Evolutionary conservation across 768 basidiomycete species (phyloP), one percentile per base, ranked within the genome.

Genomic region (Rhodotorula graminis): DNA sequence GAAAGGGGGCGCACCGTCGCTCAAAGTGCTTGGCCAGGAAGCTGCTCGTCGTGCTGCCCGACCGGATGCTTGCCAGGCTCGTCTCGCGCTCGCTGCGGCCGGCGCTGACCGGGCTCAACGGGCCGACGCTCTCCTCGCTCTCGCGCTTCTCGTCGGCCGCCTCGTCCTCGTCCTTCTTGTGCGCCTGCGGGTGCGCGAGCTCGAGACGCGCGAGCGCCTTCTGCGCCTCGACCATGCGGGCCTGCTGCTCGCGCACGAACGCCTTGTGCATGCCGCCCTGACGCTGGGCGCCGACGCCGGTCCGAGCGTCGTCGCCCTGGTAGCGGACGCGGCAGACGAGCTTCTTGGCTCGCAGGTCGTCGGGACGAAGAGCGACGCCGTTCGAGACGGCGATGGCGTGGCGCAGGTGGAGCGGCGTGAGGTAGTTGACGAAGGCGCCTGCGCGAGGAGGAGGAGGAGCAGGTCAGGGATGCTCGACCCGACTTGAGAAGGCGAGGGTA

Each of bases 281-380:
- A 33, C 95, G 83, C 82, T 97, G 95, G 11, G 86, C 92, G 9
- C 94, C 93, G 1, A 98, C 93, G 0, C 95, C 95, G 1, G 92
- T 89, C 71, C 86, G 88, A 55, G 92, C 77, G 80, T 95, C 93
- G 77, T 97, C 95, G 59, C 91, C 90, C 73, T 84, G 87, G 67
- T 85, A 85, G 61, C 93, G 85, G 15, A 90, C 86, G 33, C 93
- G 87, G 80, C 94, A 97, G 40, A 97, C 88, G 62, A 97, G 82
- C 37, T 86, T 83, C 40, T 88, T 88, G 82, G 90, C 92, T 42
- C 88, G 84, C 18, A 85, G 83, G 78, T 96, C 92, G 72, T 82
- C 80, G 0, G 89, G 84, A 31, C 93, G 87, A 42, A 97, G 80
- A 0, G 86, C 83, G 60, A 82, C 81, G 19, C 90, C 91, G 80